Evolutionary conservation across 148 eudicot species (phyloP), one percentile per base, ranked within the genome.

Genomic region (Vaccinium vitisidaea): DNA sequence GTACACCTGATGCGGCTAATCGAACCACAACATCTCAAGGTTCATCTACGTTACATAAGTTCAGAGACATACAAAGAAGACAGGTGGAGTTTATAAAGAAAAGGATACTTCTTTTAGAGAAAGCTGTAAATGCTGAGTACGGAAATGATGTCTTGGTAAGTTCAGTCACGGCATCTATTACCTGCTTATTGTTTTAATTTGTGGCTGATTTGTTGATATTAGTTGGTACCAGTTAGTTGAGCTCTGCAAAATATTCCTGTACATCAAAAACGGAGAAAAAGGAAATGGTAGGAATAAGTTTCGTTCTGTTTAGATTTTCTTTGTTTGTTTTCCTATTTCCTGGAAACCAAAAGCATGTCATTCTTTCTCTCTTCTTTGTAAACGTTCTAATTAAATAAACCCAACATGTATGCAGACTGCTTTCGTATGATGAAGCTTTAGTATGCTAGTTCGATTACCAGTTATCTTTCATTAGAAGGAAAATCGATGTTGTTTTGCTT

Each of bases 61-160:
- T 88, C 53, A 91, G 97, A 74, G 99, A 97, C 90, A 94, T 94
- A 94, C 99, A 95, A 87, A 93, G 98, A 91, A 95, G 94, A 88
- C 96, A 90, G 86, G 94, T 97, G 19, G 99, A 97, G 83, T 97
- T 94, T 81, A 85, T 97, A 52, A 97, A 95, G 86, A 97, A 91
- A 86, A 88, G 99, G 85, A 93, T 97, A 83, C 90, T 92, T 25
- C 98, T 97, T 75, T 82, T 97, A 84, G 98, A 97, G 89, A 95
- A 94, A 87, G 98, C 89, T 76, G 87, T 97, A 32, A 84, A 89
- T 85, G 91, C 93, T 8, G 99, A 97, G 86, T 91, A 87, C 82
- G 91, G 90, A 77, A 95, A 90, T 67, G 90, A 87, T 67, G 82
- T 46, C 70, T 93, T 69, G 76, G 98, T 95, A 88, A 94, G 98